Percentiles rank a stretch among this genome's conserved stretches.
These are phyloP conservation scores for Grigorovia yakushimaensis DNA, from an alignment of 805 yeast species.

Conservation along the genomic window DNA sequence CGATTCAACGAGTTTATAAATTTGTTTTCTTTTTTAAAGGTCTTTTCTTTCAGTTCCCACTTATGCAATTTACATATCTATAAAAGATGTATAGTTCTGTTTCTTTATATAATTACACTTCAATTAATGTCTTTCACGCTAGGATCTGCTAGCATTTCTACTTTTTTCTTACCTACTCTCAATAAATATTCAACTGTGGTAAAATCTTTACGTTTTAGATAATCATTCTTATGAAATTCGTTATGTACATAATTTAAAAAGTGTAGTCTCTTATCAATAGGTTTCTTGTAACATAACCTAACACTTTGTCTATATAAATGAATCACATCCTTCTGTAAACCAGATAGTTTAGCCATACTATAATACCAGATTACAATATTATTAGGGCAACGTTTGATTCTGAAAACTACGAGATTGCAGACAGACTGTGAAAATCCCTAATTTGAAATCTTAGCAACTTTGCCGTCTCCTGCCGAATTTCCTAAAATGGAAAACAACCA, in stretches of 20 bases:
- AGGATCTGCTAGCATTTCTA: conserved; percentile 63
- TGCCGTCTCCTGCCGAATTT: not conserved
- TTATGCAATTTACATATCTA: not conserved
- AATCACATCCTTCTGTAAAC: conserved; percentile 45
- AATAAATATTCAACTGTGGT: conserved; percentile 76
- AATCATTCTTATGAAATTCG: conserved; percentile 54
- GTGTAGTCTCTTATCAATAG: conserved; percentile 35
- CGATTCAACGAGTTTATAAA: not conserved
- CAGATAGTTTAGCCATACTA: conserved; percentile 31
- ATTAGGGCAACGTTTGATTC: no score
- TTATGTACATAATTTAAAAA: conserved; percentile 39
- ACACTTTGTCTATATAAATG: conserved; percentile 40
- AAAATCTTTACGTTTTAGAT: conserved; percentile 67
- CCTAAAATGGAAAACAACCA: not conserved
- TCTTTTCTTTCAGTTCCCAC: not conserved
- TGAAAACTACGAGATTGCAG: no score
- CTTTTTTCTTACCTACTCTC: conserved; percentile 61
- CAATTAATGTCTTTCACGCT: conserved; percentile 58
- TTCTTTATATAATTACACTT: no score
- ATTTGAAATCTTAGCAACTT: no score
- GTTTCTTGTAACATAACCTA: conserved; percentile 37
- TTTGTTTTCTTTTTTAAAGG: not conserved
- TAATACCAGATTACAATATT: not conserved
- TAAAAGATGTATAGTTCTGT: no score
- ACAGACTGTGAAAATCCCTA: no score